Conservation (phyloP, 1,139 yeast genomes). For the Kodamaea suecica region DNA sequence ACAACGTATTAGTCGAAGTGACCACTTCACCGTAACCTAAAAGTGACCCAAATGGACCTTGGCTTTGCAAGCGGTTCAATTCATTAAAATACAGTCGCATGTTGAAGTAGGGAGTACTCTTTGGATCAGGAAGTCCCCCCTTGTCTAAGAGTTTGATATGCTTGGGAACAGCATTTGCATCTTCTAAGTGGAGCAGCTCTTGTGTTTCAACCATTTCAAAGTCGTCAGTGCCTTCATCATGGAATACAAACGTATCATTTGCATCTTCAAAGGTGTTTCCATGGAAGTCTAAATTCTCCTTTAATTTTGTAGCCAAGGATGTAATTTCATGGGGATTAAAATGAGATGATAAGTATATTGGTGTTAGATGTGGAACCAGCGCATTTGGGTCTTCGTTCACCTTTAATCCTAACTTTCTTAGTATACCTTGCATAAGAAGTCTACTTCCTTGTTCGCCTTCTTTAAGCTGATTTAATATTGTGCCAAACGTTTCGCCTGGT, state of each 20-base stretch:
- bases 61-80: slow-evolving; percentile 32
- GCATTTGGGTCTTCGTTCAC: slow-evolving; percentile 52
- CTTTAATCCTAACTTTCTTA: slow-evolving; percentile 61
- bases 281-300: slow-evolving; percentile 40
- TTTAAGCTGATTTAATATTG: slow-evolving; percentile 22
- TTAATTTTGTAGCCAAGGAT: slow-evolving; percentile 28
- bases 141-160: slow-evolving; percentile 47
- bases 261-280: slow-evolving; percentile 47
- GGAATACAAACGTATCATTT: slow-evolving; percentile 53
- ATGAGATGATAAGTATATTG: slow-evolving; percentile 47
- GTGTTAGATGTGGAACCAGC: slow-evolving; percentile 67
- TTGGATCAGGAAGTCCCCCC: slow-evolving; percentile 42
- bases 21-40: slow-evolving; percentile 83
- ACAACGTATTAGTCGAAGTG: slow-evolving; percentile 77
- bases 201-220: slow-evolving; percentile 15
- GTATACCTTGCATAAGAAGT: slow-evolving; percentile 52
- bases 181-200: slow-evolving; percentile 28
- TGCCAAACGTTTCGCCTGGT: slow-evolving; percentile 8
- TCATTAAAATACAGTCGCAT: slow-evolving; percentile 51
- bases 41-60: slow-evolving; percentile 50
- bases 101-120: slow-evolving; percentile 70
- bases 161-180: slow-evolving; percentile 54
- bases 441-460: slow-evolving; percentile 46
- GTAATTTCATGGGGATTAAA: slow-evolving; percentile 13
- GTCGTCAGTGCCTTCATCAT: slow-evolving; percentile 27